Base-by-base conservation (phyloP, 345 rosid species). In the Gossypium anomalum region DNA sequence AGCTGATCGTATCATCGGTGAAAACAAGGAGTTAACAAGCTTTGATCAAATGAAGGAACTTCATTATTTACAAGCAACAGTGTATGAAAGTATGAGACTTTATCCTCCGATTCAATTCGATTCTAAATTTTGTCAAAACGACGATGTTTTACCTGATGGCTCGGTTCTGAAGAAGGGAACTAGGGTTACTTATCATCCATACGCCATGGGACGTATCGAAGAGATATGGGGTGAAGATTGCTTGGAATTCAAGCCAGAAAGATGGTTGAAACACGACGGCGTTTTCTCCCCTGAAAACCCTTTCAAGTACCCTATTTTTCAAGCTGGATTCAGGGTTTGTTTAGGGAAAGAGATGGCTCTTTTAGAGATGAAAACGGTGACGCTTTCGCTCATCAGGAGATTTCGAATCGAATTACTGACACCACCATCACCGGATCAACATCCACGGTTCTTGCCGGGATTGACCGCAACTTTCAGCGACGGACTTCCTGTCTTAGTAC, bases 281-380 rank as follows among this genome's bases (percentile, higher is more conserved):
- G 25, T 73, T 16, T 92, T 85, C 78, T 63, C 4, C 2, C 81
- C 87, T 0, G 87, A 81, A 65, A 89, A 83, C 73, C 90, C 92
- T 15, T 82, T 79, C 20, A 87, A 85, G 77, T 92, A 88, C 65
- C 97, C 97, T 3, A 83, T 92, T 73, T 91, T 89, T 17, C 97
- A 91, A 56, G 93, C 88, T 0, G 97, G 97, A 5, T 71, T 75
- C 63, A 84, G 97, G 84, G 88, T 82, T 34, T 92, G 97, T 52
- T 72, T 92, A 55, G 97, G 97, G 12, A 90, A 92, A 76, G 97
- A 92, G 73, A 87, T 92, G 87, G 93, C 92, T 1, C 69, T 89
- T 25, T 51, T 89, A 75, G 91, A 88, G 88, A 71, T 92, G 70
- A 92, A 89, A 69, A 73, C 77, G 13, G 89, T 89, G 55, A 87